Percentiles rank a stretch among this genome's conserved stretches.
phyloP scores from a whole-genome alignment of 2,329 filamentous ascomycete species.

The Acarospora socialis region DNA sequence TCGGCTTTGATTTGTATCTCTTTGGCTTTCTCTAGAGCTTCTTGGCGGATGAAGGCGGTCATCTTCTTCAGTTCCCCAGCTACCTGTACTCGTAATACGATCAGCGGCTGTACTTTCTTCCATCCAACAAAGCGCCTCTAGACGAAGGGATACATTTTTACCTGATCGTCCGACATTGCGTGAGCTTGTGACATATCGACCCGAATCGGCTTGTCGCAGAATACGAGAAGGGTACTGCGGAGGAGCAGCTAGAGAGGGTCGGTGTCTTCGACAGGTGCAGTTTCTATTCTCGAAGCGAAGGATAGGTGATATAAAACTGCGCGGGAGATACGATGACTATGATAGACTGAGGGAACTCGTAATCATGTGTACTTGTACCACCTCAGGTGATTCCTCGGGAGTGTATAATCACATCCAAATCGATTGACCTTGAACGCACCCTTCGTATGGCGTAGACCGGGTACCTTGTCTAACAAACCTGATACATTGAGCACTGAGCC shows the following conservation, averaged over 20 bases:
- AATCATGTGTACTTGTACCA: no score
- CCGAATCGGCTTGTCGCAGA: conserved; percentile 39
- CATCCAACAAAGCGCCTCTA: neutral
- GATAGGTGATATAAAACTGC: no score
- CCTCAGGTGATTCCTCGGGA: no score
- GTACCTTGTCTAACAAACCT: no score
- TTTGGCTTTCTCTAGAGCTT: conserved; percentile 89
- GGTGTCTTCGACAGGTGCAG: no score
- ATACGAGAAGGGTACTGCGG: conserved; percentile 9
- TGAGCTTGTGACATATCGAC: conserved; percentile 93
- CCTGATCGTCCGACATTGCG: conserved; percentile 96
- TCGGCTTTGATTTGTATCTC: conserved; percentile 98
- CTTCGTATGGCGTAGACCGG: no score
- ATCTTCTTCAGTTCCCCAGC: conserved; percentile 98
- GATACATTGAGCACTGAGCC: no score
- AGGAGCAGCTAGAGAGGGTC: conserved; percentile 8
- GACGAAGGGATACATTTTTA: conserved; percentile 30
- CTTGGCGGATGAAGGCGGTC: conserved; percentile 99
- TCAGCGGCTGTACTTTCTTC: neutral
- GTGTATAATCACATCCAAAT: no score
- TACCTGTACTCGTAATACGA: conserved; percentile 46
- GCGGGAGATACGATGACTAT: no score
- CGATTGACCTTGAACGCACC: no score
- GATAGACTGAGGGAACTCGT: no score
- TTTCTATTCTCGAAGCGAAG: no score